Evolutionary conservation across 116 monocot genomes (phyloP).

Genomic region (Zostera marina): DNA sequence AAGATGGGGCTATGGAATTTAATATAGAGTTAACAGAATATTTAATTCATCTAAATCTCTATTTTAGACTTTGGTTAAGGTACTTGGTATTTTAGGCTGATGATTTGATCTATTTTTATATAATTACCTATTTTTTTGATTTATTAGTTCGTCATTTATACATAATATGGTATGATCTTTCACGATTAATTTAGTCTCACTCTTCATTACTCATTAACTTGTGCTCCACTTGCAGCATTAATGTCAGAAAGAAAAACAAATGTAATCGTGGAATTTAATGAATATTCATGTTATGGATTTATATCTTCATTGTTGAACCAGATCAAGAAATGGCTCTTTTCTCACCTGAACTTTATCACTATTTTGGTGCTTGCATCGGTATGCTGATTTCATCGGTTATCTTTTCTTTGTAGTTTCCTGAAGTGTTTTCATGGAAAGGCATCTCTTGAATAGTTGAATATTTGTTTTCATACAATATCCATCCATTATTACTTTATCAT

Average conservation of each 20-base stretch:
- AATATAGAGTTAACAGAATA: no score
- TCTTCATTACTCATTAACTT: neutral
- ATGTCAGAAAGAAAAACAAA: slow-evolving; percentile 44
- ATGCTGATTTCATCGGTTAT: slow-evolving; percentile 1
- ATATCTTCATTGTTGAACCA: slow-evolving; percentile 25
- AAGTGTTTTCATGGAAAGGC: no score
- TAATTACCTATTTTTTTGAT: neutral
- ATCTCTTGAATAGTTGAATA: no score
- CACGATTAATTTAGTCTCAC: no score
- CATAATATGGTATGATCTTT: no score
- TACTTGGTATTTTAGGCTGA: no score
- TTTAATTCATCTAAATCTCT: no score
- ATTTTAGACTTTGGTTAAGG: no score
- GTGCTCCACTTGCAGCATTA: slow-evolving; percentile 30
- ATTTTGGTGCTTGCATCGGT: slow-evolving; percentile 78
- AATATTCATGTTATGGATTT: slow-evolving; percentile 17
- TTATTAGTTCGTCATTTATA: neutral
- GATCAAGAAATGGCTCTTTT: slow-evolving; percentile 49
- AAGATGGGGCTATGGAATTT: no score
- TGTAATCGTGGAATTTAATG: slow-evolving; percentile 42
- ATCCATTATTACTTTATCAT: no score
- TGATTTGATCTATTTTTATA: no score
- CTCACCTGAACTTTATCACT: slow-evolving; percentile 57
- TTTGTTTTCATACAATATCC: no score
- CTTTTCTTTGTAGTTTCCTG: neutral